Conservation (phyloP, 2,329 filamentous ascomycete genomes). For the Myriosclerotinia duriaeana region DNA sequence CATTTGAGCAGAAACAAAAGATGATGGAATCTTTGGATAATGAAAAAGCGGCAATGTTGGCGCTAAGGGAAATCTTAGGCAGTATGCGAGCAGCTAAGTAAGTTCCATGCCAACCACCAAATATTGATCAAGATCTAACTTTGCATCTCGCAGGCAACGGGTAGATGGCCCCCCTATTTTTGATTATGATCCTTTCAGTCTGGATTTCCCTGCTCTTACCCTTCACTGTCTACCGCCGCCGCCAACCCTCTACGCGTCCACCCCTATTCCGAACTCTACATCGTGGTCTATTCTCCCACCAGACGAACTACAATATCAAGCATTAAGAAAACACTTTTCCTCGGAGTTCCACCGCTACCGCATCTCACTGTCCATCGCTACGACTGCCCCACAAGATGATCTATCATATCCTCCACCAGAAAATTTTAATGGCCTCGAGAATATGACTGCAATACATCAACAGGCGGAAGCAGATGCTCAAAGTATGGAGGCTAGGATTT, state of each 20-base stretch:
- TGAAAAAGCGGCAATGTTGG: constrained; percentile 80
- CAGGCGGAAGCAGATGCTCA: constrained; percentile 42
- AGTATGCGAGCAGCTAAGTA: constrained; percentile 83
- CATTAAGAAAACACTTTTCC: constrained; percentile 65
- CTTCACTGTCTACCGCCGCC: constrained; percentile 79
- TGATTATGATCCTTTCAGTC: constrained; percentile 80
- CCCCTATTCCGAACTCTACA: constrained; percentile 71
- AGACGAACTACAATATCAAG: constrained; percentile 69
- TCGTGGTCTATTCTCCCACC: constrained; percentile 83
- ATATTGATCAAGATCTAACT: constrained; percentile 4
- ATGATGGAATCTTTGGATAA: constrained; percentile 71
- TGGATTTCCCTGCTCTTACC: constrained; percentile 83
- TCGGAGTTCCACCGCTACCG: constrained; percentile 68
- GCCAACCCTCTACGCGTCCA: constrained; percentile 73
- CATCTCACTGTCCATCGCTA: constrained; percentile 51
- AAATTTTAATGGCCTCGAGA: constrained; percentile 33
- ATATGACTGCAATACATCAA: constrained; percentile 42
- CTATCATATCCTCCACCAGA: constrained; percentile 47
- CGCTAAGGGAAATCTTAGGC: constrained; percentile 76
- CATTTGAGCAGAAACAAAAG: constrained; percentile 63
- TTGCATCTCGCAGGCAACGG: constrained; percentile 47
- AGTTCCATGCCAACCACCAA: constrained; percentile 37
- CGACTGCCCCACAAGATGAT: constrained; percentile 53
- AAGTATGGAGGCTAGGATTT: constrained; percentile 65
- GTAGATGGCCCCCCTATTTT: constrained; percentile 60